phyloP scores from a whole-genome alignment of 768 basidiomycete species.

The Mycena capillaripes region DNA sequence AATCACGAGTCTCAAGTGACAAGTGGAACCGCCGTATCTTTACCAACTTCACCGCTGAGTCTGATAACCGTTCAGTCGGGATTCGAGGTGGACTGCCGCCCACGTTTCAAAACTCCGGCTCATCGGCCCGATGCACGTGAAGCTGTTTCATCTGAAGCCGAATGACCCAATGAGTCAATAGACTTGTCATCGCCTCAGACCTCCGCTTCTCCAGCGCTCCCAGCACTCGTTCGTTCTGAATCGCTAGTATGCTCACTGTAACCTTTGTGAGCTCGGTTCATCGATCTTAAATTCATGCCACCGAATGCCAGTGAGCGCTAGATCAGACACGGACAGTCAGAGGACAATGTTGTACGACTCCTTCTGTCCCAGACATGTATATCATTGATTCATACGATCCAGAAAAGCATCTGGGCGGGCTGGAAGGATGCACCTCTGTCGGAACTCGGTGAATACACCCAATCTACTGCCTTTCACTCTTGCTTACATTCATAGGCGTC shows the following conservation, averaged over 20 bases:
- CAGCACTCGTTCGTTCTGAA: no score
- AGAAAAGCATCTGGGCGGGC: constrained; percentile 75
- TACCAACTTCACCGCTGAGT: no score
- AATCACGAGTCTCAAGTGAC: no score
- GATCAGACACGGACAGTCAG: constrained; percentile 80
- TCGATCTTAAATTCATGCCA: not conserved
- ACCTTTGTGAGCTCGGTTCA: constrained; percentile 39
- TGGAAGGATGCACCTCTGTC: constrained; percentile 85
- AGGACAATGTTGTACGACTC: constrained; percentile 70
- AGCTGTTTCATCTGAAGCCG: not conserved
- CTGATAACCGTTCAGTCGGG: no score
- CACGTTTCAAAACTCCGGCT: not conserved
- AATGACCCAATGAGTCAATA: no score
- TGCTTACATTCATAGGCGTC: constrained; percentile 18
- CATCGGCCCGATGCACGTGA: constrained; percentile 12
- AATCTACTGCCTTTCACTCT: not conserved
- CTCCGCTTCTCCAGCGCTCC: no score
- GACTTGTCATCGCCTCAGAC: no score
- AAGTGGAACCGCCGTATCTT: no score
- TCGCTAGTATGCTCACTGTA: constrained; percentile 39
- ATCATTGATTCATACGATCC: not conserved
- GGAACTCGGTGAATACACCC: constrained; percentile 67
- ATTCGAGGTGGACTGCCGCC: no score
- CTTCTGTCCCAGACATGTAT: not conserved
- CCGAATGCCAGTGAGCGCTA: constrained; percentile 38